Percentiles rank a stretch among this genome's conserved stretches.
Evolutionary conservation across 305 asterid genomes (phyloP).

Genomic region (Solanum hybrid): DNA sequence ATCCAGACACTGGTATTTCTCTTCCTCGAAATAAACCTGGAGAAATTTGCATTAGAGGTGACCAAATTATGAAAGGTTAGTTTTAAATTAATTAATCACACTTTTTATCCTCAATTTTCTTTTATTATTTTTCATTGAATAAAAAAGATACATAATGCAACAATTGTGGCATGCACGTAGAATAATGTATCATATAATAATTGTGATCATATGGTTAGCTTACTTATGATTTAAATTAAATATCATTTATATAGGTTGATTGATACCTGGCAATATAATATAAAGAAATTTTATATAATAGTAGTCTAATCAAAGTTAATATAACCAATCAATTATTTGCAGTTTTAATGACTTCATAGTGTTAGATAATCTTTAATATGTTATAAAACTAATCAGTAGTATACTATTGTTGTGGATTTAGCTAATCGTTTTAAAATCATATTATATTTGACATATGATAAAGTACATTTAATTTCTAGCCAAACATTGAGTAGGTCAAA

Average conservation of each 20-base stretch:
- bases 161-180: background rate
- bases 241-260: background rate
- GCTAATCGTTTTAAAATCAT: background rate
- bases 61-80: conserved; percentile 89
- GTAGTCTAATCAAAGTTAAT: background rate
- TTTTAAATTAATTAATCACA: background rate
- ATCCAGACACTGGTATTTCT: conserved; percentile 45
- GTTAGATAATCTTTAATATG: background rate
- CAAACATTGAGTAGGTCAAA: background rate
- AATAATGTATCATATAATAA: background rate
- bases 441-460: background rate
- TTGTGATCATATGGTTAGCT: background rate
- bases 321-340: background rate
- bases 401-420: background rate
- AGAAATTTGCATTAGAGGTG: conserved; percentile 77
- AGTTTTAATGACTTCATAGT: background rate
- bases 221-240: background rate
- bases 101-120: background rate
- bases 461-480: background rate
- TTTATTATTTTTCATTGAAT: background rate
- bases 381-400: background rate
- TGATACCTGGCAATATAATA: background rate
- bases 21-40: conserved; percentile 60
- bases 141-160: background rate
- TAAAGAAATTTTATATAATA: background rate